Conservation (phyloP, 257 asterid species). For the Capsicum chinense region DNA sequence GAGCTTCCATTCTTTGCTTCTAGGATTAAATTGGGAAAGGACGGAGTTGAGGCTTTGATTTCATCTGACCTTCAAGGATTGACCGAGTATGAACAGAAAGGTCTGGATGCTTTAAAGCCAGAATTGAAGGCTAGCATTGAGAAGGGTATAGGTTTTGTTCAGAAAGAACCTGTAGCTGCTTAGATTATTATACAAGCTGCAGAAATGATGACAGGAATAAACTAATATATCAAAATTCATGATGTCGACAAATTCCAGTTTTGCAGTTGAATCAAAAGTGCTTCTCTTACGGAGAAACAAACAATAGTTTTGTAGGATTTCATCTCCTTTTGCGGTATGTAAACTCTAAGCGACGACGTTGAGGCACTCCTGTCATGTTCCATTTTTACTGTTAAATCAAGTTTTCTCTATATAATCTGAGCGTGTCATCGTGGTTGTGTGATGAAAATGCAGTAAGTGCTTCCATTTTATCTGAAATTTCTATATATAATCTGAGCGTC, state of each 20-base stretch:
- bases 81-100: conserved; percentile 75
- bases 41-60: conserved; percentile 80
- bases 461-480: background rate
- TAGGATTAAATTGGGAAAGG: conserved; percentile 73
- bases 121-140: conserved; percentile 82
- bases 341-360: conserved; percentile 31
- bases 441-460: background rate
- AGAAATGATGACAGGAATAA: conserved; percentile 43
- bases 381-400: background rate
- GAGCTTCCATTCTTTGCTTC: conserved; percentile 92
- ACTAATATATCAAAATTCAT: conserved; percentile 30
- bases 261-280: conserved; percentile 50
- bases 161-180: conserved; percentile 68
- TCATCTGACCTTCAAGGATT: conserved; percentile 72
- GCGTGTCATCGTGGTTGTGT: background rate
- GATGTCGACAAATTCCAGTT: conserved; percentile 43
- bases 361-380: conserved; percentile 29
- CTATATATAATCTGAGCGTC: too few relatives aligned
- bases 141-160: conserved; percentile 70
- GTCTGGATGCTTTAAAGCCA: conserved; percentile 79
- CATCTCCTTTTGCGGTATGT: conserved; percentile 35
- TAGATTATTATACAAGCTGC: conserved; percentile 35
- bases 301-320: conserved; percentile 46
- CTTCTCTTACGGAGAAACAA: conserved; percentile 40
- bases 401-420: background rate